Evolutionary conservation across 345 rosid species (phyloP), one percentile per base, ranked within the genome.

Genomic region (Salix brachista): DNA sequence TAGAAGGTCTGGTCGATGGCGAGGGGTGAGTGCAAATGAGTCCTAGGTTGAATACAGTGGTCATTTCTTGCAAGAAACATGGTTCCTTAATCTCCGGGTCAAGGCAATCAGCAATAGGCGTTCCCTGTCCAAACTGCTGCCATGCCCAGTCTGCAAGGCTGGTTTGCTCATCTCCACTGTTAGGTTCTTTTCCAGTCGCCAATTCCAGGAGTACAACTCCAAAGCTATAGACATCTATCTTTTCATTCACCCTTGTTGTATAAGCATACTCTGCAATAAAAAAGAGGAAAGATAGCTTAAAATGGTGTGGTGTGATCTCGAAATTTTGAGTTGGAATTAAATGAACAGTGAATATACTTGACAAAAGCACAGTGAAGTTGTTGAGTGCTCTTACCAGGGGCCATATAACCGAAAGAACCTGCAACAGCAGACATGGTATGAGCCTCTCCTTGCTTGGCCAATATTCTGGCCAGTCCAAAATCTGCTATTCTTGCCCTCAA

Each of bases 71-170:
- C 69, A 76, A 25, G 62, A 81, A 79, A 41, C 81, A 72, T 1
- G 80, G 77, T 69, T 89, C 88, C 83, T 44, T 85, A 18, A 92
- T 88, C 75, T 89, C 92, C 25, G 70, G 81, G 62, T 93, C 98
- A 5, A 95, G 80, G 26, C 85, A 85, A n/a, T 90, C 90, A 11
- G 8, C 74, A 4, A 80, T 78, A 0, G 86, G 83, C 44, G 80
- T 86, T 5, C 90, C 91, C 71, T 88, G 83, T 8, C 85, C 86
- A 58, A 71, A 85, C 64, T 82, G 91, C 76, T 75, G 86, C 94
- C 99, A 91, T 3, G 97, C 90, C 98, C 96, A 91, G 58, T 93
- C 92, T n/a, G 95, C 94, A n/a, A 95, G 90, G 85, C 85, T 87
- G 1, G 84, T 79, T 48, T 89, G 72, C 75, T 95, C 97, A 66